phyloP scores from a whole-genome alignment of 129 eudicot species.

The Lactuca sativa region DNA sequence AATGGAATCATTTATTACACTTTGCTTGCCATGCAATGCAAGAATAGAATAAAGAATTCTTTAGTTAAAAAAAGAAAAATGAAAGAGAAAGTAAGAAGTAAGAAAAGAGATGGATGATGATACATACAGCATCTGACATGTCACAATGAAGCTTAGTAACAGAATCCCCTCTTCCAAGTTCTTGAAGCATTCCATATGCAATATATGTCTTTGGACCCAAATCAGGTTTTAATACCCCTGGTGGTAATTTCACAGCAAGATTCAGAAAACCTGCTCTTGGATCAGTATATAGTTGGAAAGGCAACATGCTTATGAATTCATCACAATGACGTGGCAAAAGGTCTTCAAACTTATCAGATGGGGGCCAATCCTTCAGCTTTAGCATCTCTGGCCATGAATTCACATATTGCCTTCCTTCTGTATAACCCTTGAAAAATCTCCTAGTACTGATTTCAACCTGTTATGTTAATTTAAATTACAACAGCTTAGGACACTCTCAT shows the following conservation, averaged over 20 bases:
- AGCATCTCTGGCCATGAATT: slow-evolving; percentile 98
- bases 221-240: slow-evolving; percentile 71
- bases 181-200: slow-evolving; percentile 77
- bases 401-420: slow-evolving; percentile 60
- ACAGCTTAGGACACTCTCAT: not conserved
- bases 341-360: slow-evolving; percentile 84
- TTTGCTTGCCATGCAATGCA: too few relatives aligned
- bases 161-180: slow-evolving; percentile 98
- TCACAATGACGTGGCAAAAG: slow-evolving; percentile 89
- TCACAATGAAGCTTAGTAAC: slow-evolving; percentile 96
- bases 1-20: not conserved
- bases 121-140: slow-evolving; percentile 91
- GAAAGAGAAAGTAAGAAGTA: not conserved
- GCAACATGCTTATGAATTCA: slow-evolving; percentile 80
- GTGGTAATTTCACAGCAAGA: slow-evolving; percentile 80
- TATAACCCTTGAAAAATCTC: slow-evolving; percentile 71
- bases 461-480: not conserved
- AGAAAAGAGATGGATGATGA: too few relatives aligned
- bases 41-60: not conserved
- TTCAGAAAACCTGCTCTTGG: slow-evolving; percentile 78
- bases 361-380: slow-evolving; percentile 96
- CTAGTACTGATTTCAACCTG: slow-evolving; percentile 85
- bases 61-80: not conserved
- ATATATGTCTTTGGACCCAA: slow-evolving; percentile 95
- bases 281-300: slow-evolving; percentile 77